Base-by-base conservation (phyloP, 768 basidiomycete genomes). In the Cyclocybe cylindracea region DNA sequence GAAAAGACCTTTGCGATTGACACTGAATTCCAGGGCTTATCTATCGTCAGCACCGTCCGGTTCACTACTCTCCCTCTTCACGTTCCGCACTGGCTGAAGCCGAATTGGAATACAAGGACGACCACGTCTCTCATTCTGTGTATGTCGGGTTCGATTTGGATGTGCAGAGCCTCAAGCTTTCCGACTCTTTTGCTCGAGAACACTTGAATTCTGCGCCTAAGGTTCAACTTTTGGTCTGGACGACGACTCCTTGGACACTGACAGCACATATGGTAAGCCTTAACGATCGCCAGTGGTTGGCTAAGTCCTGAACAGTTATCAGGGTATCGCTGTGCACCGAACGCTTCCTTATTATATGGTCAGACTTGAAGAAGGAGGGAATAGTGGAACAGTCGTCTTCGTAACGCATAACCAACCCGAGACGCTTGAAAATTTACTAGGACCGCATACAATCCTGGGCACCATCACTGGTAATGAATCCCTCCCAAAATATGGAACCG, bases 201-300 rank as follows among this genome's bases (percentile, higher is more conserved):
- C 24, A 24, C 5, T 24, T 24, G 24, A 24, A 24, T 24, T 24
- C 24, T 13, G 61, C 44, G 3, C 57, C 63, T 10, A 65, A 68
- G 2, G 68, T 86, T 9, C 76, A 78, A 29, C 60, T 97, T 8
- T 73, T 94, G 13, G 89, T 96, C 4, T 99, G 96, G 96, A 98
- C 96, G 2, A 98, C 96, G 3, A 98, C 96, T 0, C 91, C 96
- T 1, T 99, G 96, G 96, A 98, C 93, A 4, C 71, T 98, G 42
- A 93, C 91, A 5, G 91, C 93, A 1, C 98, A 99, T 63, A 93
- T 94, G 89, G 94, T 94, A 58, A 38, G 79, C 39, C 10, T 54
- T 38, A 5, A 14, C 6, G 8, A 2, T 37, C 37, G 13, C 13
- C 18, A 4, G 10, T 19, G 29, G 24, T 5, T 24, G 38, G 13